Percentiles rank a stretch among this genome's conserved stretches.
Evolutionary conservation across 1,139 yeast genomes (phyloP).

Genomic region (Taiozyma sp.): DNA sequence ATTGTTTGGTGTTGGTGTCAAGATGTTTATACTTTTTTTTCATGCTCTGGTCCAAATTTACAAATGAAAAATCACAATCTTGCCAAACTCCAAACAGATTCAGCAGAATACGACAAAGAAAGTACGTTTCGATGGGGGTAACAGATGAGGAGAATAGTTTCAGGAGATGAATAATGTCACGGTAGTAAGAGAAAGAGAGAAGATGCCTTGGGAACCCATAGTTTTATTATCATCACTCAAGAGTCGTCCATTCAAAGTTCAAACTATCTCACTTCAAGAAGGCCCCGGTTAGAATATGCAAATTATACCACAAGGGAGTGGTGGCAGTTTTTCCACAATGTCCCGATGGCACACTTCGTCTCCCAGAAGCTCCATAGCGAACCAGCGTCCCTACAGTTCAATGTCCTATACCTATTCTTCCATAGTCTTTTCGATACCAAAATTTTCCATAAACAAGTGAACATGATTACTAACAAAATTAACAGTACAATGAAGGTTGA

Average conservation of each 20-base stretch:
- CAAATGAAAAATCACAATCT: background rate
- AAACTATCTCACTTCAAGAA: background rate
- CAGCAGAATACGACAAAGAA: background rate
- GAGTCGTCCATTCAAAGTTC: background rate
- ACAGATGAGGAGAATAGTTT: background rate
- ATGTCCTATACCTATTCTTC: background rate
- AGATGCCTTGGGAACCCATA: background rate
- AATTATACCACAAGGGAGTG: no score
- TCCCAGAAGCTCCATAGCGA: background rate
- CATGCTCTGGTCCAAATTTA: background rate
- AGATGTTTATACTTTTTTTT: background rate
- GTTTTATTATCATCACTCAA: background rate
- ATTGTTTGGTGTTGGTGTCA: background rate
- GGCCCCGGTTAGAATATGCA: background rate
- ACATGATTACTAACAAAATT: background rate
- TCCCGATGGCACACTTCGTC: background rate
- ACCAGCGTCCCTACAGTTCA: background rate
- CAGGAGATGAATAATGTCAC: background rate
- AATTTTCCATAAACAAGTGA: background rate
- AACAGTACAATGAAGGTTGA: conserved; percentile 85
- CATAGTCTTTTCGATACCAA: background rate
- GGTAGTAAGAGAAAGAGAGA: background rate
- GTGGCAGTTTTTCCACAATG: background rate
- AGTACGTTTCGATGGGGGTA: background rate
- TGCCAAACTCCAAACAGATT: background rate